Conservation (phyloP, 1,284 basidiomycete genomes). For the Marasmius fiardii region DNA sequence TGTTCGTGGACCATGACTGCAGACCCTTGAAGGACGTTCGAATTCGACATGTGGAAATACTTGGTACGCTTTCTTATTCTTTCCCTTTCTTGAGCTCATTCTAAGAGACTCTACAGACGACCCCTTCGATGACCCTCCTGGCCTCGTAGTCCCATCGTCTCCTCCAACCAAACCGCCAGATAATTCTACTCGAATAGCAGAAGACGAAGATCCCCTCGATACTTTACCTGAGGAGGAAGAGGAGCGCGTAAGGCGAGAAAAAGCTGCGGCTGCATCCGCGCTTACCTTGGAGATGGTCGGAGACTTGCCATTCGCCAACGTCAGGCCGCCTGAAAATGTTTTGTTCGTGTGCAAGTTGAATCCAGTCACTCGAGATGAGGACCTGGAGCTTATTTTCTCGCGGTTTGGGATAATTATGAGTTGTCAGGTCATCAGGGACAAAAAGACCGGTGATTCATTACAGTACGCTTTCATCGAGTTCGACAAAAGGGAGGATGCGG, state of each 20-base stretch:
- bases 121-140: slow-evolving; percentile 86
- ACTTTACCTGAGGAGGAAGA: slow-evolving; percentile 80
- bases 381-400: slow-evolving; percentile 96
- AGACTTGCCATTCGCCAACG: slow-evolving; percentile 96
- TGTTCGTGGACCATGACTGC: slow-evolving; percentile 85
- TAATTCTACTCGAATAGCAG: slow-evolving; percentile 82
- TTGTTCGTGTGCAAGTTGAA: slow-evolving; percentile 99
- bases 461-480: slow-evolving; percentile 99
- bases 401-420: slow-evolving; percentile 94
- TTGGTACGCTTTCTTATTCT: slow-evolving; percentile 55
- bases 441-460: slow-evolving; percentile 91
- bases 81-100: not conserved
- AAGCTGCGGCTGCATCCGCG: slow-evolving; percentile 89
- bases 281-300: slow-evolving; percentile 99
- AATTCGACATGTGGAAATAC: slow-evolving; percentile 88
- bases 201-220: slow-evolving; percentile 84
- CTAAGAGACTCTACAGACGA: slow-evolving; percentile 62
- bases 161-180: slow-evolving; percentile 82
- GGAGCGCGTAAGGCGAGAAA: slow-evolving; percentile 75
- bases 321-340: slow-evolving; percentile 97
- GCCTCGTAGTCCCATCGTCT: slow-evolving; percentile 68
- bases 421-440: slow-evolving; percentile 96
- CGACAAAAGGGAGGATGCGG: slow-evolving; percentile 88
- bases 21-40: slow-evolving; percentile 92
- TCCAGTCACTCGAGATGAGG: slow-evolving; percentile 92